Conservation (phyloP, 2,329 filamentous ascomycete species). For the Chalaropsis thielavioides region DNA sequence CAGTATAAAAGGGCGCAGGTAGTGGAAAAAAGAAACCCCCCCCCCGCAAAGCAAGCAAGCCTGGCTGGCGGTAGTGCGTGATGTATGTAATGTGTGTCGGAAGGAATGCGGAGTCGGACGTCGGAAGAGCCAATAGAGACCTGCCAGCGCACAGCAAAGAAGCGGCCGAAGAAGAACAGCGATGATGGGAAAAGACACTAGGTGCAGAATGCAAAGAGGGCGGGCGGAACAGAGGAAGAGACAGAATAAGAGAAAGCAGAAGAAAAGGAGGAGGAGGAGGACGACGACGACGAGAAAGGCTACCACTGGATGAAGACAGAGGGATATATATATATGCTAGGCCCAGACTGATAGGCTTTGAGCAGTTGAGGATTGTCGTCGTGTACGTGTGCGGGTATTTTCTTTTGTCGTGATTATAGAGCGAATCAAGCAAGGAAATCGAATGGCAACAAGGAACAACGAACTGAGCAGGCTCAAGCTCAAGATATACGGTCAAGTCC, state of each 20-base stretch:
- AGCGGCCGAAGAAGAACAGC: background rate
- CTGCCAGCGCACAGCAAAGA: constrained; percentile 3
- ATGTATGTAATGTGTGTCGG: background rate
- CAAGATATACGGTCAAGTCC: too few relatives aligned
- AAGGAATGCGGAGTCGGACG: constrained; percentile 4
- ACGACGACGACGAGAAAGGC: background rate
- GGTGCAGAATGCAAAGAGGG: background rate
- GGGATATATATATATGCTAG: background rate
- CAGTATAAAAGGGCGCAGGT: background rate
- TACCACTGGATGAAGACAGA: background rate
- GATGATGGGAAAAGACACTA: background rate
- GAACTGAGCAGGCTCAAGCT: too few relatives aligned
- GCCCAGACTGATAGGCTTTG: too few relatives aligned
- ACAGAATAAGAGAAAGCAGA: too few relatives aligned
- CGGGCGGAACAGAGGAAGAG: background rate
- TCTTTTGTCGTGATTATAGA: too few relatives aligned
- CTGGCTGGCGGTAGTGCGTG: background rate
- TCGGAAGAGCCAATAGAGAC: constrained; percentile 4
- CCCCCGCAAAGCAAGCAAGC: background rate
- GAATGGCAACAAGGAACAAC: too few relatives aligned
- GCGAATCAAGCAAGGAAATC: too few relatives aligned
- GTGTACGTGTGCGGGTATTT: too few relatives aligned
- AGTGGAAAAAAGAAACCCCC: background rate
- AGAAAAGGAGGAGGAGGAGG: too few relatives aligned
- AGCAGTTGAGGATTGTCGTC: too few relatives aligned